Evolutionary conservation across 257 asterid species (phyloP).

Genomic region (Capsicum rhomboideum): DNA sequence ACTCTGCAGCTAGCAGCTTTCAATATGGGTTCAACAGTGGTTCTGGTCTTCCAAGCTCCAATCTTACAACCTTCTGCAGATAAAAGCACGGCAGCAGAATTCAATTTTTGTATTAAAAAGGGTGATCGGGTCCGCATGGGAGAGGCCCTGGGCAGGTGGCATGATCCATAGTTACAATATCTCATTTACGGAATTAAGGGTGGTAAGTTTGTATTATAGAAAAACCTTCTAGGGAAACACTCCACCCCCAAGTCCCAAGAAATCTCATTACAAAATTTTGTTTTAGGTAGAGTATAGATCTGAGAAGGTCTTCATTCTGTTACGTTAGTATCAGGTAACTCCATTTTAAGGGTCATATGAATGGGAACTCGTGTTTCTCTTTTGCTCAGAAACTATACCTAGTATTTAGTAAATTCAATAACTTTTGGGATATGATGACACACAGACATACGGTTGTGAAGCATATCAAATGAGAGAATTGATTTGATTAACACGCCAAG

Average conservation of each 20-base stretch:
- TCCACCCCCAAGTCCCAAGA: neutral
- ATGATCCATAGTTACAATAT: slow-evolving; percentile 14
- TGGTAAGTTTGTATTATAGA: neutral
- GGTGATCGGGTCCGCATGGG: slow-evolving; percentile 81
- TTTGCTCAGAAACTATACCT: neutral
- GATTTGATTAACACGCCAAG: too few relatives aligned
- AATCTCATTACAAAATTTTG: neutral
- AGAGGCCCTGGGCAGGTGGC: slow-evolving; percentile 79
- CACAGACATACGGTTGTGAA: neutral
- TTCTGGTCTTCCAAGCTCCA: slow-evolving; percentile 91
- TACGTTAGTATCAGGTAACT: neutral
- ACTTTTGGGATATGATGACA: neutral
- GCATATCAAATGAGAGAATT: too few relatives aligned
- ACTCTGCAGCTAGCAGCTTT: slow-evolving; percentile 73
- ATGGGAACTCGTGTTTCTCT: neutral
- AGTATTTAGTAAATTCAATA: neutral
- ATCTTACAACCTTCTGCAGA: slow-evolving; percentile 18
- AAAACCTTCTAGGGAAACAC: neutral
- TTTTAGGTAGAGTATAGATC: neutral
- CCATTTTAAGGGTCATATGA: neutral
- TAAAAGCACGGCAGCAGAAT: slow-evolving; percentile 35
- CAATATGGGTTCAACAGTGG: slow-evolving; percentile 97
- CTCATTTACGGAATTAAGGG: neutral
- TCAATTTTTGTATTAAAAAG: slow-evolving; percentile 50
- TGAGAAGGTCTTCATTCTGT: neutral